Evolutionary conservation across 2,329 filamentous ascomycete genomes (phyloP).

Genomic region (Chaetomiaceae sp.): DNA sequence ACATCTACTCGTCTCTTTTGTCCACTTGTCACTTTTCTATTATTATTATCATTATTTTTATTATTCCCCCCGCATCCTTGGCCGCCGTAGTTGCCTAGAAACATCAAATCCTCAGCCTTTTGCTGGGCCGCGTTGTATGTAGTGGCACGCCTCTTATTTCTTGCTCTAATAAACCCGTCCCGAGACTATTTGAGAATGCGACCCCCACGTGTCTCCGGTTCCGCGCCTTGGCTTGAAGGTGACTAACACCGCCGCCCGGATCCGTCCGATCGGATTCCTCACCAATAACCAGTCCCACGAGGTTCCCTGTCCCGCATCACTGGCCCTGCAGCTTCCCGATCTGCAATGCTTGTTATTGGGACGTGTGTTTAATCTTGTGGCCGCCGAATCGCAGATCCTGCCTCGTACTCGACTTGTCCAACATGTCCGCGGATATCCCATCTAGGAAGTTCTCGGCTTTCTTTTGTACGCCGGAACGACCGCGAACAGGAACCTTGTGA

Average conservation of each 20-base stretch:
- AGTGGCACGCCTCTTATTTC: too few relatives aligned
- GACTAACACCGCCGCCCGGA: background rate
- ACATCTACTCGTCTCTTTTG: too few relatives aligned
- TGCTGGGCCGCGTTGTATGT: constrained; percentile 42
- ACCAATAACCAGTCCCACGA: constrained; percentile 5
- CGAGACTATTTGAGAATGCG: too few relatives aligned
- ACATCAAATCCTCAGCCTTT: constrained; percentile 42
- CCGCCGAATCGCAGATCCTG: background rate
- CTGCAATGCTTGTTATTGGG: background rate
- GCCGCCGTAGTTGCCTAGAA: constrained; percentile 47
- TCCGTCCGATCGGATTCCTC: constrained; percentile 4
- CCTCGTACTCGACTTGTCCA: background rate
- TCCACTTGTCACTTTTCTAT: too few relatives aligned
- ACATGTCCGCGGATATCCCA: background rate
- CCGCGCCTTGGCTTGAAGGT: background rate
- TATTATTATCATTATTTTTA: too few relatives aligned
- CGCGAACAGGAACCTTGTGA: background rate
- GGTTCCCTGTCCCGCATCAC: background rate
- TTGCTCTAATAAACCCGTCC: too few relatives aligned
- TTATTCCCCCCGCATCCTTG: constrained; percentile 40
- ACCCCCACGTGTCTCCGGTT: background rate
- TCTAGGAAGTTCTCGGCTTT: background rate
- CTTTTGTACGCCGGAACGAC: background rate
- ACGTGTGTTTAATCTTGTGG: background rate
- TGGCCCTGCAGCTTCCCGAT: background rate